A percentile compares a stretch with the other conserved stretches of the same genome.
Conservation (phyloP, 176 grass and related monocot genomes). For the Typha latifolia region DNA sequence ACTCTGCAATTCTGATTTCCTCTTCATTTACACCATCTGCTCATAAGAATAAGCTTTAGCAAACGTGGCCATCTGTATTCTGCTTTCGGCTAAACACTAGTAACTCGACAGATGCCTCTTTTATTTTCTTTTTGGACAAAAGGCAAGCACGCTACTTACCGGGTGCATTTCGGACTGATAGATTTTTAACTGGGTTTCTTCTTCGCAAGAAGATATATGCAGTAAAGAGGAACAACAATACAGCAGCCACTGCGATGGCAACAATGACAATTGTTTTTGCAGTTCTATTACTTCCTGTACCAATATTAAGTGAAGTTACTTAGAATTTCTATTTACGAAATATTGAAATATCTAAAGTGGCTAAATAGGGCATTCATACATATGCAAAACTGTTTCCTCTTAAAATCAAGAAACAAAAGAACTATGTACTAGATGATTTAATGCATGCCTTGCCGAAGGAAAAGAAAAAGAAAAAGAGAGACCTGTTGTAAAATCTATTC, state of each 20-base stretch:
- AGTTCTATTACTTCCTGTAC: neutral
- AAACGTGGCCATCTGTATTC: neutral
- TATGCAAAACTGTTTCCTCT: too few species aligned
- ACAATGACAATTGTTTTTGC: conserved; percentile 14
- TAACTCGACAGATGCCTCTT: neutral
- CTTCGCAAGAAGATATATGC: conserved; percentile 9
- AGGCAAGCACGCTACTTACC: too few species aligned
- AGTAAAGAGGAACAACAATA: conserved; percentile 22
- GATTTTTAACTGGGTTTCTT: neutral
- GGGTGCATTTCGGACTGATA: neutral
- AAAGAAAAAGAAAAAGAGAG: too few species aligned
- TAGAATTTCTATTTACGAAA: neutral
- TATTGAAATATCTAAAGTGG: neutral
- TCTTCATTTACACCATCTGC: conserved; percentile 7
- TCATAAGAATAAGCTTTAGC: neutral
- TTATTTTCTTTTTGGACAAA: too few species aligned
- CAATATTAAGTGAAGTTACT: neutral
- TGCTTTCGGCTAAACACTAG: neutral
- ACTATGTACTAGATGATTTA: too few species aligned
- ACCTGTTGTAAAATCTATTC: too few species aligned
- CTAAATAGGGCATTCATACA: neutral
- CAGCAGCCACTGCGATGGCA: conserved; percentile 2
- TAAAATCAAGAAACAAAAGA: too few species aligned
- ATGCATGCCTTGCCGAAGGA: too few species aligned
- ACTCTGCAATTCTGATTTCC: conserved; percentile 16